Percentiles rank a stretch among this genome's conserved stretches.
Conservation (phyloP, 2,329 filamentous ascomycete genomes). For the Diaporthe sp. region DNA sequence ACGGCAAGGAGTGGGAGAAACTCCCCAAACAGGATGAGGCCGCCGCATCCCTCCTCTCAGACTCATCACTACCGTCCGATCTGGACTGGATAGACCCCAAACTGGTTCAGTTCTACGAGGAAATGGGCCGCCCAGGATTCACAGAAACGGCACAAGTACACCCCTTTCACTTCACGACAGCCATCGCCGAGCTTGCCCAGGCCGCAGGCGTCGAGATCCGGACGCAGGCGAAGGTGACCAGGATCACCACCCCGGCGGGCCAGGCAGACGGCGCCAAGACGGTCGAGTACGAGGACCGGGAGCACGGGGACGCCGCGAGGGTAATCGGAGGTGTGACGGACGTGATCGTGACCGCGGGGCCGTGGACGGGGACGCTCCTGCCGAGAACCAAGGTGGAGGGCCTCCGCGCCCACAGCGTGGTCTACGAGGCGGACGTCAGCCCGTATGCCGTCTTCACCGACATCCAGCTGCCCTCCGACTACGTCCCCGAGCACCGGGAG, state of each 20-base stretch:
- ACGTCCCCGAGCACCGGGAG: conserved; percentile 66
- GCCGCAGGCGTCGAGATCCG: conserved; percentile 78
- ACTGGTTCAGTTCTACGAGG: conserved; percentile 78
- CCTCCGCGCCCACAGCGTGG: conserved; percentile 75
- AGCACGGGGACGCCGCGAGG: conserved; percentile 51
- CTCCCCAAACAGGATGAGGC: conserved; percentile 71
- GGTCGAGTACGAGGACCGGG: conserved; percentile 72
- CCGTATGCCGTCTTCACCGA: conserved; percentile 89
- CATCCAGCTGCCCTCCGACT: conserved; percentile 79
- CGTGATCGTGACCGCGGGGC: conserved; percentile 58
- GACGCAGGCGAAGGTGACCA: conserved; percentile 76
- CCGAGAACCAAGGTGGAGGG: conserved; percentile 71
- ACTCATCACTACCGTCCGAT: conserved; percentile 78
- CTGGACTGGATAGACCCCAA: conserved; percentile 87
- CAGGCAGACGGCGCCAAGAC: conserved; percentile 60
- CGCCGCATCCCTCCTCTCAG: conserved; percentile 62
- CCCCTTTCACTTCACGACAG: conserved; percentile 89
- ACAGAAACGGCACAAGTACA: conserved; percentile 93
- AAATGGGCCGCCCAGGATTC: conserved; percentile 80
- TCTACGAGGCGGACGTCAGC: conserved; percentile 74
- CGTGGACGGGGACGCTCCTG: conserved; percentile 72
- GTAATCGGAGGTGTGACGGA: conserved; percentile 64
- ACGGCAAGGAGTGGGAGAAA: conserved; percentile 70
- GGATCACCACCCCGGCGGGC: conserved; percentile 65
- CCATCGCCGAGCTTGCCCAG: conserved; percentile 82